phyloP scores from a whole-genome alignment of 2,329 filamentous ascomycete genomes.

The Botryotinia globosa region DNA sequence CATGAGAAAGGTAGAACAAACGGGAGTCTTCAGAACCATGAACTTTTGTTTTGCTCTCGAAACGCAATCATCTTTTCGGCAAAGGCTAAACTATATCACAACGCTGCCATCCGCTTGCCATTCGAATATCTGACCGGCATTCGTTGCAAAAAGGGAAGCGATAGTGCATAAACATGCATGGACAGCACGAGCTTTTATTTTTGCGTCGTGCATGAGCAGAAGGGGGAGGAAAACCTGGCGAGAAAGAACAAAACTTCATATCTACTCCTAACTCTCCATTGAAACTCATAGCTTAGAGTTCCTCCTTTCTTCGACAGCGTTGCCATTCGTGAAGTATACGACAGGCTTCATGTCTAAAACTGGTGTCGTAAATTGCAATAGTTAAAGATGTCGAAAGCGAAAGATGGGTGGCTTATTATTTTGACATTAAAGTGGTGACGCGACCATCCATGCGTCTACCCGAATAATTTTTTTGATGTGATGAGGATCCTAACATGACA shows the following conservation, averaged over 20 bases:
- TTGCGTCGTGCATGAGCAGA: constrained; percentile 17
- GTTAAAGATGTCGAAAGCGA: constrained; percentile 8
- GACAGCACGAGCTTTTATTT: constrained; percentile 10
- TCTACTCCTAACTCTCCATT: constrained; percentile 17
- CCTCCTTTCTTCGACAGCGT: neutral
- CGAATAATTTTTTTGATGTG: constrained; percentile 14
- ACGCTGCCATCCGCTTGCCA: neutral
- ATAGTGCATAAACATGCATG: constrained; percentile 17
- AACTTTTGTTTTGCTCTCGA: constrained; percentile 10
- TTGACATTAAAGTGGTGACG: constrained; percentile 21
- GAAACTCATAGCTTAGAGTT: neutral
- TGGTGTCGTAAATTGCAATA: neutral
- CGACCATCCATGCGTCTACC: constrained; percentile 19
- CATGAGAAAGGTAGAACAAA: neutral
- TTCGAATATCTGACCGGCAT: neutral
- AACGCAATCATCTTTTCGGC: neutral
- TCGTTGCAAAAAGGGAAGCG: constrained; percentile 7
- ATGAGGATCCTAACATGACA: neutral
- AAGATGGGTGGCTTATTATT: constrained; percentile 20
- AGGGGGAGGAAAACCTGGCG: neutral
- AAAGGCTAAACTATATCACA: constrained; percentile 1
- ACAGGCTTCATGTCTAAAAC: neutral
- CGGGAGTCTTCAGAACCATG: neutral
- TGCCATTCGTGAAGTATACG: neutral
- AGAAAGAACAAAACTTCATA: constrained; percentile 1